Percentiles rank a stretch among this genome's conserved stretches.
Evolutionary conservation across 1,284 basidiomycete species (phyloP).

Genomic region (Ceratobasidium sp.): DNA sequence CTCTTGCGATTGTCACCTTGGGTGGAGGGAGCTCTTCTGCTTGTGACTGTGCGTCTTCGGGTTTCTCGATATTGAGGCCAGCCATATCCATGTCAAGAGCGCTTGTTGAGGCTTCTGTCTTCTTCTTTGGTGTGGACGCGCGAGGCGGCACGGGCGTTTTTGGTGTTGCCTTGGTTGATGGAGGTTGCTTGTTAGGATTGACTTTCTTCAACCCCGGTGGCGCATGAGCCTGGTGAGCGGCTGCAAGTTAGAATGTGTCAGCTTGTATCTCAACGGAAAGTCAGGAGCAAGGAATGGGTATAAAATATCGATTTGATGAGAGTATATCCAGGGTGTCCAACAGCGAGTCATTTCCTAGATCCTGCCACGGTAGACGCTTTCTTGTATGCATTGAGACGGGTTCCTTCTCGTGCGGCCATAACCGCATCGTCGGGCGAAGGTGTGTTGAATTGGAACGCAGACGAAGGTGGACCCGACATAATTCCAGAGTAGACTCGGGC

Average conservation of each 20-base stretch:
- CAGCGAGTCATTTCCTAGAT: constrained; percentile 23
- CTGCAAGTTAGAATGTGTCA: constrained; percentile 13
- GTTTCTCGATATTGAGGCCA: constrained; percentile 74
- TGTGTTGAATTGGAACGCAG: constrained; percentile 74
- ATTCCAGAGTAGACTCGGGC: constrained; percentile 31
- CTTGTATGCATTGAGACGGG: constrained; percentile 55
- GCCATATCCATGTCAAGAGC: constrained; percentile 75
- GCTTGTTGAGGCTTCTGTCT: constrained; percentile 48
- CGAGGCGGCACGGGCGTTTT: constrained; percentile 8
- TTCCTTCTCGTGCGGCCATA: constrained; percentile 81
- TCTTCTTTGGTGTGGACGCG: constrained; percentile 41
- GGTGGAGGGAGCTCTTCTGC: constrained; percentile 67
- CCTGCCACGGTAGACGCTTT: constrained; percentile 30
- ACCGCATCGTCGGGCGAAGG: constrained; percentile 93
- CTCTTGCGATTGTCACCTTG: constrained; percentile 79
- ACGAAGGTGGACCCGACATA: constrained; percentile 3
- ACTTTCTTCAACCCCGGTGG: constrained; percentile 39
- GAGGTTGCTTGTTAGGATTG: constrained; percentile 46
- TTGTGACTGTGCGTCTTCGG: constrained; percentile 59
- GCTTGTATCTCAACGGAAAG: neutral
- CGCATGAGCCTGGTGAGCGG: constrained; percentile 27
- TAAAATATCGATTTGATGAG: constrained; percentile 5
- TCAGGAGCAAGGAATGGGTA: neutral
- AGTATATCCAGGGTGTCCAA: constrained; percentile 22
- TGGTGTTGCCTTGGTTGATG: constrained; percentile 45